Base-by-base conservation (phyloP, 345 rosid genomes). In the Microthlaspi erraticum region DNA sequence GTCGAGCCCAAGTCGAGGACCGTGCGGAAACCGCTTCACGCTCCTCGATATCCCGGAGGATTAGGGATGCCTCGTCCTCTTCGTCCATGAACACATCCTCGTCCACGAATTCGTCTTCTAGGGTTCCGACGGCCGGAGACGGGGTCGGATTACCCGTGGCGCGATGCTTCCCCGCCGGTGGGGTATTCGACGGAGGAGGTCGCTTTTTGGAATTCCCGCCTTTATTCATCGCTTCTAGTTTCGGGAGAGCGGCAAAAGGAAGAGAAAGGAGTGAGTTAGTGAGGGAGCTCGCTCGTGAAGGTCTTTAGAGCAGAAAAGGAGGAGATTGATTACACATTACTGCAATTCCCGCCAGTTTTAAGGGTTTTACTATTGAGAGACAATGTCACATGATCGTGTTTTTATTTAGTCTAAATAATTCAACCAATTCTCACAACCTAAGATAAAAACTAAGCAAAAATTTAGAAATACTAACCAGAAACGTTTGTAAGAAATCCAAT, bases 1-100 rank as follows among this genome's bases (percentile, higher is more conserved):
- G 97, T 5, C 99, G 95, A 70, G 77, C 72, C 99, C 96, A 94
- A 71, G 83, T 83, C 33, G 84, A 54, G 9, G 86, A 82, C 20
- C 87, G 89, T 41, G 87, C 79, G 45, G 88, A 74, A 3, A 92
- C 66, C 16, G 80, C 88, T 62, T 89, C 86, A 18, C 91, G 94
- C 79, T 88, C 88, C 71, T 88, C 84, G n/a, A 77, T 64, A 70
- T 87, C 91, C 3, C 87, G 90, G 57, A 88, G 87, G 44, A 91
- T 84, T 76, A 89, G 83, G 32, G 83, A 79, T 55, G 88, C 96
- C 73, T 86, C 93, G 14, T 85, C 93, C 17, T 86, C 90, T 81
- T 93, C 97, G 53, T 91, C 95, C 2, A 85, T 73, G 72, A 85
- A 86, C 54, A 91, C 90, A 60, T 91, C 97, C 75, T 93, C 98